Conservation (phyloP, 345 rosid genomes). For the Cardiospermum halicacabum region DNA sequence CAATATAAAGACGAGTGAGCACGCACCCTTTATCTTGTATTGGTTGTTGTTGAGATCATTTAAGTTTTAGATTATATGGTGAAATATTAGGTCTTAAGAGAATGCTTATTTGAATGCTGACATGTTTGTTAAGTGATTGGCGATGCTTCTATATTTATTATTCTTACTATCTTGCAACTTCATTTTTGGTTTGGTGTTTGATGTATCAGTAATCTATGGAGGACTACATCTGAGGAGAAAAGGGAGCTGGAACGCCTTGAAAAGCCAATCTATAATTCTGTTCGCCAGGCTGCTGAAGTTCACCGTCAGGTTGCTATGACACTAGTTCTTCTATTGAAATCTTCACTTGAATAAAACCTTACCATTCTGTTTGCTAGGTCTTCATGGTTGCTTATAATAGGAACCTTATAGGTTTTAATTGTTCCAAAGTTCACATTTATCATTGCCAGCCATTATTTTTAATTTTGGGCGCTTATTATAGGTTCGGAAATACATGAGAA, state of each 20-base stretch:
- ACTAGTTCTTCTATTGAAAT: not conserved
- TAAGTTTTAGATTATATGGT: no score
- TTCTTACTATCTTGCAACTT: not conserved
- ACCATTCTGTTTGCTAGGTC: slow-evolving; percentile 86
- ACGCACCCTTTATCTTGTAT: slow-evolving; percentile 5
- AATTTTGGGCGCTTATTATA: slow-evolving; percentile 16
- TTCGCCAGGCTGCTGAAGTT: slow-evolving; percentile 96
- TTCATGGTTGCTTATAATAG: slow-evolving; percentile 6
- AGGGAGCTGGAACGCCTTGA: slow-evolving; percentile 82
- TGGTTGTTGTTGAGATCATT: no score
- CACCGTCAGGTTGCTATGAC: slow-evolving; percentile 74
- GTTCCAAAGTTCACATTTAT: not conserved
- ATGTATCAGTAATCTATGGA: slow-evolving; percentile 74
- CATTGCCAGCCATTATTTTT: slow-evolving; percentile 6
- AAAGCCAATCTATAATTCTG: slow-evolving; percentile 82
- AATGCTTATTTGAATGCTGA: no score
- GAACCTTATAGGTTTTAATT: not conserved
- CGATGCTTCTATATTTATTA: no score
- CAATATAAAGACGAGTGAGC: slow-evolving; percentile 94
- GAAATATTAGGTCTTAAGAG: no score
- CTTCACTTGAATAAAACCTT: slow-evolving; percentile 37
- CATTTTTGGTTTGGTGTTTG: not conserved
- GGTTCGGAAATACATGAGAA: slow-evolving; percentile 80
- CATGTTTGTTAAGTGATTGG: no score
- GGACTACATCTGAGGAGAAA: slow-evolving; percentile 94